Conservation (phyloP, 805 yeast genomes). For the Starmerella apis region DNA sequence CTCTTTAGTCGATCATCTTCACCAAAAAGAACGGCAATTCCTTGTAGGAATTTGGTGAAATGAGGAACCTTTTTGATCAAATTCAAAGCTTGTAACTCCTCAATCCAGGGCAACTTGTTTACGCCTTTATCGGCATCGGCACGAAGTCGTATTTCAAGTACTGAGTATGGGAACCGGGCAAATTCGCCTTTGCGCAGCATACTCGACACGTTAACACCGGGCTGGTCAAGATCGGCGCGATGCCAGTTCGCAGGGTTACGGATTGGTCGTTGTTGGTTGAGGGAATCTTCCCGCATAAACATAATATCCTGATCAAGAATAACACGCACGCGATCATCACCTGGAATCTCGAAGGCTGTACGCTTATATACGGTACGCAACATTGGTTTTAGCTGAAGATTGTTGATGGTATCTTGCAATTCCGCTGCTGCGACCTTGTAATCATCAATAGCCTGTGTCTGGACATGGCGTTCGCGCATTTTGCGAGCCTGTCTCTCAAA, state of each 20-base stretch:
- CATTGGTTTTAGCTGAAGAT: slow-evolving; percentile 67
- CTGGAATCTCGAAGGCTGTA: slow-evolving; percentile 96
- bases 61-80: slow-evolving; percentile 89
- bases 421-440: slow-evolving; percentile 47
- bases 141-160: slow-evolving; percentile 73
- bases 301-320: slow-evolving; percentile 80
- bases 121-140: slow-evolving; percentile 33
- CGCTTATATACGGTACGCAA: slow-evolving; percentile 78
- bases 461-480: slow-evolving; percentile 52
- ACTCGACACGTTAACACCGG: slow-evolving; percentile 57
- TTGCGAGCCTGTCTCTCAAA: slow-evolving; percentile 48
- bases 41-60: slow-evolving; percentile 87
- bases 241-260: slow-evolving; percentile 89
- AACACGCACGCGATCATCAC: slow-evolving; percentile 85
- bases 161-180: slow-evolving; percentile 60
- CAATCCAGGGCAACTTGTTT: slow-evolving; percentile 52
- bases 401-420: slow-evolving; percentile 52
- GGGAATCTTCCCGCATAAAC: slow-evolving; percentile 82
- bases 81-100: slow-evolving; percentile 71
- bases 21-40: slow-evolving; percentile 74
- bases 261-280: slow-evolving; percentile 74
- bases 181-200: slow-evolving; percentile 78
- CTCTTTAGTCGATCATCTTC: slow-evolving; percentile 86
- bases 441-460: slow-evolving; percentile 42
- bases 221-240: slow-evolving; percentile 72